These are phyloP conservation scores for Talaromyces sp. DNA, from an alignment of 2,329 filamentous ascomycete species.

Conservation along the genomic window DNA sequence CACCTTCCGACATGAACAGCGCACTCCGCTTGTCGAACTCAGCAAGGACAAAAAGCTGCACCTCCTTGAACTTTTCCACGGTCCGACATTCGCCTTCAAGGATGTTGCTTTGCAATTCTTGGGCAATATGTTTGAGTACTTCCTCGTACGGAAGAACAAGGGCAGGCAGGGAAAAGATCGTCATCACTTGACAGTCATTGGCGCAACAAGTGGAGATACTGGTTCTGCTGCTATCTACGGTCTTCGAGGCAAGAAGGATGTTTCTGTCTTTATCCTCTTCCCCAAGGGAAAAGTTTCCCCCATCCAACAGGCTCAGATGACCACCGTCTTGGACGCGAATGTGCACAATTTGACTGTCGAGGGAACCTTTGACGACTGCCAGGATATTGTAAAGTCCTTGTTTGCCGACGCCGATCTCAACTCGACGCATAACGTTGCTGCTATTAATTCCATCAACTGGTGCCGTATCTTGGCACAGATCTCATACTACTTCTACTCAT, in stretches of 20 bases:
- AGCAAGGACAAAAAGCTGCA: constrained; percentile 70
- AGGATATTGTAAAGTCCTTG: constrained; percentile 91
- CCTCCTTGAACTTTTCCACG: constrained; percentile 92
- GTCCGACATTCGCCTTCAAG: constrained; percentile 93
- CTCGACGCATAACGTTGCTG: constrained; percentile 74
- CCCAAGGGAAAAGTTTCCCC: constrained; percentile 87
- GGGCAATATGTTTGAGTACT: constrained; percentile 73
- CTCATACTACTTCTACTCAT: constrained; percentile 80
- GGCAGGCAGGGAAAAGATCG: constrained; percentile 52
- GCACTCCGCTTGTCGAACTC: constrained; percentile 76
- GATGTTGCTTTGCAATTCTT: constrained; percentile 76
- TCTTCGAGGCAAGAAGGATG: constrained; percentile 90
- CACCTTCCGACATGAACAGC: constrained; percentile 76
- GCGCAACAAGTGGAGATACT: constrained; percentile 80
- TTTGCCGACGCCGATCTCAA: constrained; percentile 86
- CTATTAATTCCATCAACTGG: constrained; percentile 97
- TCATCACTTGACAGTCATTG: constrained; percentile 81
- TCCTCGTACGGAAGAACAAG: constrained; percentile 44
- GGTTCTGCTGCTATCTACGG: constrained; percentile 96
- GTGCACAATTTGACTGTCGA: constrained; percentile 88
- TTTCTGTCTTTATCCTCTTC: constrained; percentile 91
- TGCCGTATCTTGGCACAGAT: constrained; percentile 87
- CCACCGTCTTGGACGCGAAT: constrained; percentile 82
- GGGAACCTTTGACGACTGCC: constrained; percentile 94
- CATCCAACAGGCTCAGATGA: constrained; percentile 97